Conservation (phyloP, 2,329 filamentous ascomycete species). For the Nannizzia gypsea region DNA sequence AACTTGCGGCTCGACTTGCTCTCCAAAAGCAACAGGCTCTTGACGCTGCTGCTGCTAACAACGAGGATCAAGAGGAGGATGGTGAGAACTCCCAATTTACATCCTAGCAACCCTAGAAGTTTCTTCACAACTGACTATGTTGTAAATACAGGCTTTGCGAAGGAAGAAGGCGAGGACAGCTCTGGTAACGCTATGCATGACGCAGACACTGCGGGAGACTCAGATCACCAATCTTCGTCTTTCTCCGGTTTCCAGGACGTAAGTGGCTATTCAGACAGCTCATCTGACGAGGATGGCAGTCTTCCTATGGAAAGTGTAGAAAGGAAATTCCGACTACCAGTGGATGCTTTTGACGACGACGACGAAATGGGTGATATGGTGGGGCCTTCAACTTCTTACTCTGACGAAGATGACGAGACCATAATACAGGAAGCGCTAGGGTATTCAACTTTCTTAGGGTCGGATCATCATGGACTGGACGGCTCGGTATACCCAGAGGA, state of each 20-base stretch:
- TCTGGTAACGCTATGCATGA: neutral
- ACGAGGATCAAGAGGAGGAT: conserved; percentile 15
- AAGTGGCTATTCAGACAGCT: conserved; percentile 28
- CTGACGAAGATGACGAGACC: conserved; percentile 43
- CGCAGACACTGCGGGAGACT: conserved; percentile 11
- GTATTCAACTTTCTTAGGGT: conserved; percentile 53
- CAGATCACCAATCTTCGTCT: conserved; percentile 19
- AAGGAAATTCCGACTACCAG: conserved; percentile 39
- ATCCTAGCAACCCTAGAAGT: neutral
- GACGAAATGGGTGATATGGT: conserved; percentile 41
- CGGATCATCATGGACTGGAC: neutral
- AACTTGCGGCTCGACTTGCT: conserved; percentile 78
- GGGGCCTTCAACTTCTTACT: conserved; percentile 33
- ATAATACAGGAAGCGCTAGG: conserved; percentile 54
- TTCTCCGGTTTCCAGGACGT: conserved; percentile 30
- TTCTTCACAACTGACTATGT: neutral
- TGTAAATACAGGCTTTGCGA: neutral
- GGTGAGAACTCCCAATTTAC: neutral
- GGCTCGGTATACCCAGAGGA: conserved; percentile 19
- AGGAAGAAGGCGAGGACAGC: neutral
- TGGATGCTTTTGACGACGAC: conserved; percentile 44
- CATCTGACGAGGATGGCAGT: conserved; percentile 31
- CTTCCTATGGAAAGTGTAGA: conserved; percentile 25
- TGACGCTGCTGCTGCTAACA: conserved; percentile 23
- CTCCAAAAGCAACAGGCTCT: conserved; percentile 56